These are phyloP conservation scores for Iris pallida DNA, from an alignment of 116 monocot species.

Conservation along the genomic window DNA sequence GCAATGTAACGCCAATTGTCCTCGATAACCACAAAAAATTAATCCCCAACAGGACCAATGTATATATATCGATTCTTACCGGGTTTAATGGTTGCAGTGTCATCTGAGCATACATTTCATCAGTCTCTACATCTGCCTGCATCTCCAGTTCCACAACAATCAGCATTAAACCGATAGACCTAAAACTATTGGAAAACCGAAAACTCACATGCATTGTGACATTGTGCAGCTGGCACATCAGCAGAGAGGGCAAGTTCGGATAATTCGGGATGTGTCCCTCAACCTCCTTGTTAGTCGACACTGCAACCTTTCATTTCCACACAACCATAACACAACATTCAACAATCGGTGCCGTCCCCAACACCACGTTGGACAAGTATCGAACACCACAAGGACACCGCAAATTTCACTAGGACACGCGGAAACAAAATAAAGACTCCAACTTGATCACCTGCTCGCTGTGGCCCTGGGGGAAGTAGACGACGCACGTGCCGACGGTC, in stretches of 20 bases:
- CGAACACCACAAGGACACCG: too few relatives aligned
- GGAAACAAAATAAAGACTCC: too few relatives aligned
- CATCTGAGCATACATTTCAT: constrained; percentile 94
- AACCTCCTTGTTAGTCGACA: constrained; percentile 38
- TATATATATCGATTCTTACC: constrained; percentile 29
- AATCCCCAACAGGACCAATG: not conserved
- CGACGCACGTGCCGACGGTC: constrained; percentile 74
- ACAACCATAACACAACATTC: not conserved
- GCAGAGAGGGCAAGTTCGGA: constrained; percentile 31
- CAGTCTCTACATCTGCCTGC: constrained; percentile 90
- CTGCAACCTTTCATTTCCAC: constrained; percentile 22
- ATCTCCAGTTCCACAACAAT: not conserved
- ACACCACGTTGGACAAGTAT: too few relatives aligned
- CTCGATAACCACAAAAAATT: not conserved
- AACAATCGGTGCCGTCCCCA: too few relatives aligned
- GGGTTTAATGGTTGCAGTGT: constrained; percentile 81
- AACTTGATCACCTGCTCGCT: too few relatives aligned
- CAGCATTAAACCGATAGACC: not conserved
- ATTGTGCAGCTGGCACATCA: constrained; percentile 48
- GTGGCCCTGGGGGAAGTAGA: constrained; percentile 96
- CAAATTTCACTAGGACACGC: too few relatives aligned
- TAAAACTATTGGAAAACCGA: not conserved
- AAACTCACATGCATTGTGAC: constrained; percentile 95
- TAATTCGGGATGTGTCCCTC: constrained; percentile 40
- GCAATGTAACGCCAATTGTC: constrained; percentile 9